A percentile compares a stretch with the other conserved stretches of the same genome.
phyloP scores from a whole-genome alignment of 1,284 basidiomycete genomes.

The Ceratobasidium sp. region DNA sequence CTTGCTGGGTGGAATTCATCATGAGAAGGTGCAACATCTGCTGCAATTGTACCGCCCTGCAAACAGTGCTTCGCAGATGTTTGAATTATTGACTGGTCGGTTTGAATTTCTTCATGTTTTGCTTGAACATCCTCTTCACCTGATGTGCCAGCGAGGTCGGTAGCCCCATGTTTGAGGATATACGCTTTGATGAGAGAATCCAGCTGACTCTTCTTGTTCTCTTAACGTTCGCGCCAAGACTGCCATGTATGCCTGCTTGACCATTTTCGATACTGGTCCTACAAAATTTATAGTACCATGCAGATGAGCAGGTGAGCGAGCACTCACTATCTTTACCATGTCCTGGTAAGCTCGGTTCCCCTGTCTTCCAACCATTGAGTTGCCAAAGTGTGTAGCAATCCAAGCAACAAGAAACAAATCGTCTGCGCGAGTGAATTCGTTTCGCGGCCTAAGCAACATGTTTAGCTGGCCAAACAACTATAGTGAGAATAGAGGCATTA shows the following conservation, averaged over 20 bases:
- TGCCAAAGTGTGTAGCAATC: not conserved
- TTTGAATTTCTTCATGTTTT: not conserved
- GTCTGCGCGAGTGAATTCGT: not conserved
- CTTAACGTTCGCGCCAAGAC: slow-evolving; percentile 19
- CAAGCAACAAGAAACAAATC: slow-evolving; percentile 3
- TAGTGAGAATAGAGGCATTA: too few relatives aligned
- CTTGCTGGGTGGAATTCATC: too few relatives aligned
- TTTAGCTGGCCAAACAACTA: too few relatives aligned
- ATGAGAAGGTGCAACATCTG: too few relatives aligned
- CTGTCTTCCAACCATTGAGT: not conserved
- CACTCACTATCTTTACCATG: not conserved
- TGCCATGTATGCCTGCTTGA: slow-evolving; percentile 9
- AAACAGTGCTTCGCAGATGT: too few relatives aligned
- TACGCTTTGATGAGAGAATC: not conserved
- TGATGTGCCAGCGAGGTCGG: too few relatives aligned
- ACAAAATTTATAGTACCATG: not conserved
- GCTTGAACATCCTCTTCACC: too few relatives aligned
- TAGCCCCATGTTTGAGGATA: not conserved
- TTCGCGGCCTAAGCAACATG: slow-evolving; percentile 2
- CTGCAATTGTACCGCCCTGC: too few relatives aligned
- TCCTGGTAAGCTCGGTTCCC: slow-evolving; percentile 12
- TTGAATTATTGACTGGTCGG: too few relatives aligned
- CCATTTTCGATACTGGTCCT: not conserved
- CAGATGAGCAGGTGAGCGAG: too few relatives aligned
- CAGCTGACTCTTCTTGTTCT: slow-evolving; percentile 2